These are phyloP conservation scores for Calonectria naviculata DNA, from an alignment of 2,329 filamentous ascomycete genomes.

Conservation along the genomic window DNA sequence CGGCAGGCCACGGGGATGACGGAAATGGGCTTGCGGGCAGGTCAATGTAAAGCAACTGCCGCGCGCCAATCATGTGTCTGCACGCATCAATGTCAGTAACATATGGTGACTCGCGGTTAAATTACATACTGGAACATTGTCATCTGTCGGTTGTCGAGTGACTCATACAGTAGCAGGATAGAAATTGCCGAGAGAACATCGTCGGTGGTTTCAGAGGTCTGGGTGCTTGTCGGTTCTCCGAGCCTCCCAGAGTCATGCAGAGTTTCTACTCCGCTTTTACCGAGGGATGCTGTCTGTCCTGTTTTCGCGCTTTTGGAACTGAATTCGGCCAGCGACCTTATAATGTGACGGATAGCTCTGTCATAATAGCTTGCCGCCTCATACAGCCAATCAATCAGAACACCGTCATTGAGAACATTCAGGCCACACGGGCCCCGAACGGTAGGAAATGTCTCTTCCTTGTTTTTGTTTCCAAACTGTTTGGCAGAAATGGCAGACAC, in stretches of 20 bases:
- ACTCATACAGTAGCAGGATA: neutral
- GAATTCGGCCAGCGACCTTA: neutral
- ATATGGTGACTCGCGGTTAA: neutral
- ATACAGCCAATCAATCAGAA: neutral
- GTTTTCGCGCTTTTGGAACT: neutral
- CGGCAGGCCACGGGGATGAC: neutral
- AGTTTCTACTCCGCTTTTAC: neutral
- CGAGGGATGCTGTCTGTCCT: neutral
- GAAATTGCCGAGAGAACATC: neutral
- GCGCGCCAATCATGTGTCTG: neutral
- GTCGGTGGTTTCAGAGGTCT: neutral
- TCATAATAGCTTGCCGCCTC: neutral
- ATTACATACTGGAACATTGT: neutral
- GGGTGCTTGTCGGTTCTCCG: neutral
- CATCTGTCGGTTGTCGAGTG: neutral
- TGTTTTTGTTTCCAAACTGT: neutral
- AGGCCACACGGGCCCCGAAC: neutral
- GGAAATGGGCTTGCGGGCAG: neutral
- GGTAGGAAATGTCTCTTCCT: neutral
- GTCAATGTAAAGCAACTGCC: neutral
- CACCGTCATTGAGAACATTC: neutral
- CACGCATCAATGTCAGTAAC: neutral
- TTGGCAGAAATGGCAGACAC: neutral
- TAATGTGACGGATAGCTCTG: conserved; percentile 2
- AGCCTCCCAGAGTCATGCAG: neutral